phyloP scores from a whole-genome alignment of 2,329 filamentous ascomycete species.

The Alternaria incomplexa region DNA sequence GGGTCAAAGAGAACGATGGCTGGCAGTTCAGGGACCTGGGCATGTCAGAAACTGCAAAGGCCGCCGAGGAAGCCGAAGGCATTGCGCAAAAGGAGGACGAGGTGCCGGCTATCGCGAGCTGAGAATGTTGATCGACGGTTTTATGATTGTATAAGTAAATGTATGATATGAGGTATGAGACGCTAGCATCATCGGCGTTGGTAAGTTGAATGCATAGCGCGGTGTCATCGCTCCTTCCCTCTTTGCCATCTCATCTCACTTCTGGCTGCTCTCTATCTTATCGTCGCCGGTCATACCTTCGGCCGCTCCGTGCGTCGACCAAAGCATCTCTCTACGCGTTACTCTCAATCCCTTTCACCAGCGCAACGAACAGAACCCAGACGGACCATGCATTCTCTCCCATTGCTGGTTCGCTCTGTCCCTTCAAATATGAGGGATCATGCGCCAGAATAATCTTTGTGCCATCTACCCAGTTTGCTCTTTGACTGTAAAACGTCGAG shows the following conservation, averaged over 20 bases:
- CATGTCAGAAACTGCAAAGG: conserved; percentile 52
- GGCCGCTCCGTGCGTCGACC: not conserved
- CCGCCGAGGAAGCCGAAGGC: conserved; percentile 28
- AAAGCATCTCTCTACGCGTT: not conserved
- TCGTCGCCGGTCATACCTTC: not conserved
- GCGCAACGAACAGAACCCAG: conserved; percentile 42
- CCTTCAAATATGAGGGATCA: conserved; percentile 5
- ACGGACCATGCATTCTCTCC: conserved; percentile 23
- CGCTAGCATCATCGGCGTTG: conserved; percentile 18
- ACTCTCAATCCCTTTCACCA: conserved; percentile 16
- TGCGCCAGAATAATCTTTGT: conserved; percentile 33
- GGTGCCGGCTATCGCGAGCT: conserved; percentile 16
- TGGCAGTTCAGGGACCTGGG: conserved; percentile 81
- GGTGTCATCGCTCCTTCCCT: conserved; percentile 4
- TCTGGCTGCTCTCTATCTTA: not conserved
- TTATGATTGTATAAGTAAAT: conserved; percentile 17
- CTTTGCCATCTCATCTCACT: not conserved
- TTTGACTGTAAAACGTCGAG: not conserved
- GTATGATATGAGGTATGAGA: conserved; percentile 16
- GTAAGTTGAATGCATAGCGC: conserved; percentile 23
- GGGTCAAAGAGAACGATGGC: conserved; percentile 65
- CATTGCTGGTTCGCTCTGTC: conserved; percentile 33
- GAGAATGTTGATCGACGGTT: not conserved
- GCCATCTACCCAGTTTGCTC: conserved; percentile 12
- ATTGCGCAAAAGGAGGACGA: conserved; percentile 24